These are phyloP conservation scores for Adansonia rubrostipa DNA, from an alignment of 441 rosid species.

Conservation along the genomic window DNA sequence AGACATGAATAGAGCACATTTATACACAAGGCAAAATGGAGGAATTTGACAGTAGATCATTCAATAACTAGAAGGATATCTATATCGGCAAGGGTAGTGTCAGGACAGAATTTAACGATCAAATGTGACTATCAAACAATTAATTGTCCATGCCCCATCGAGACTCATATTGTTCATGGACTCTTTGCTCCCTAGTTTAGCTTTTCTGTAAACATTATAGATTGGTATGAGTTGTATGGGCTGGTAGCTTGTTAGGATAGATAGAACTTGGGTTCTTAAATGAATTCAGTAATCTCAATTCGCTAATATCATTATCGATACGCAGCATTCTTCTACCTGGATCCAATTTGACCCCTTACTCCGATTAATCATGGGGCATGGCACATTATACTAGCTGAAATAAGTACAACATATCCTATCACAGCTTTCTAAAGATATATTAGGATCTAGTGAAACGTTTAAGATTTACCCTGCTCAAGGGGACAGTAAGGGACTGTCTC, in stretches of 20 bases:
- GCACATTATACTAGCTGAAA: neutral
- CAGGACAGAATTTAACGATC: neutral
- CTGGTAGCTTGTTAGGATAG: neutral
- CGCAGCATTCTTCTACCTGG: neutral
- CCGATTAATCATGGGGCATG: neutral
- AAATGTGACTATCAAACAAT: neutral
- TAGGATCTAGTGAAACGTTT: neutral
- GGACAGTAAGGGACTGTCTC: neutral
- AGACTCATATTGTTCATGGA: constrained; percentile 2
- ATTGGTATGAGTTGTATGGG: neutral
- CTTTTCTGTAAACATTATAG: neutral
- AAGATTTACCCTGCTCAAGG: neutral
- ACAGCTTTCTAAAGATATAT: constrained; percentile 10
- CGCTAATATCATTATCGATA: neutral
- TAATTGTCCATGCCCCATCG: neutral
- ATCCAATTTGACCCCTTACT: neutral
- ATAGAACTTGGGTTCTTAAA: neutral
- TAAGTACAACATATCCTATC: neutral
- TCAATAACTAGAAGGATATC: neutral
- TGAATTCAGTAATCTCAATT: neutral
- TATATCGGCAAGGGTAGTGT: neutral
- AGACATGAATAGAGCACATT: neutral
- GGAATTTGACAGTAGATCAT: constrained; percentile 8
- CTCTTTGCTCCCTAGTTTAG: constrained; percentile 12
- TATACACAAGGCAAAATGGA: neutral